Percentiles rank a stretch among this genome's conserved stretches.
These are phyloP conservation scores for Diversispora eburnea DNA, from an alignment of 192 early-diverging fungal genomes.

Conservation along the genomic window DNA sequence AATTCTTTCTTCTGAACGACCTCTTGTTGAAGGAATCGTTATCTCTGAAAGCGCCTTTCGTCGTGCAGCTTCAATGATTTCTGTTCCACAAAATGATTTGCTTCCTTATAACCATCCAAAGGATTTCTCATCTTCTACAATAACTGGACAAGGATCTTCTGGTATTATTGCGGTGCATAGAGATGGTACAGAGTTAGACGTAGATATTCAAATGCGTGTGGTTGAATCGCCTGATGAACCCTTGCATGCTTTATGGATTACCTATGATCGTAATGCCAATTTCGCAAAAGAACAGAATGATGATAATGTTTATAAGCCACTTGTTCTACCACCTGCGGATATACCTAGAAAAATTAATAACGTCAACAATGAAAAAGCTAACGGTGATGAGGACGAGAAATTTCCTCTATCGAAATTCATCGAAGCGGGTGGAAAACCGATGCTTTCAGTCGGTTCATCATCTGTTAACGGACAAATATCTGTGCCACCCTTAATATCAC, in stretches of 20 bases:
- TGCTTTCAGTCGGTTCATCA: not conserved
- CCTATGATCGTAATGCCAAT: slow-evolving; percentile 51
- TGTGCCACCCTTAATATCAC: slow-evolving; percentile 22
- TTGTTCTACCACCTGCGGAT: not conserved
- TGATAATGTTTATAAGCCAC: too few relatives aligned
- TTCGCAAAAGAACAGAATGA: slow-evolving; percentile 38
- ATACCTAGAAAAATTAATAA: slow-evolving; percentile 18
- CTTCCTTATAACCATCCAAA: not conserved
- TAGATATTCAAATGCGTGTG: slow-evolving; percentile 58
- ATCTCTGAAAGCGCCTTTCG: slow-evolving; percentile 40
- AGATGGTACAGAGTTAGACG: slow-evolving; percentile 55
- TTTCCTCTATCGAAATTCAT: slow-evolving; percentile 20
- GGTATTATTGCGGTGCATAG: slow-evolving; percentile 56
- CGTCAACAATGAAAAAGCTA: slow-evolving; percentile 27
- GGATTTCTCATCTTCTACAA: not conserved
- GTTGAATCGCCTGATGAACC: slow-evolving; percentile 47
- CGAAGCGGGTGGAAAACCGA: slow-evolving; percentile 22
- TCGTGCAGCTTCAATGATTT: slow-evolving; percentile 34
- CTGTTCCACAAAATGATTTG: slow-evolving; percentile 17
- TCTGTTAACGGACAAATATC: slow-evolving; percentile 2
- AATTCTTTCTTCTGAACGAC: slow-evolving; percentile 37
- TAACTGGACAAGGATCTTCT: slow-evolving; percentile 25
- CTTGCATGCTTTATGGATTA: slow-evolving; percentile 62
- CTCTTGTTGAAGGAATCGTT: slow-evolving; percentile 38
- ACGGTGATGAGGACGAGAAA: slow-evolving; percentile 24